phyloP scores from a whole-genome alignment of 208 protist genomes.

The Phytomonas francai region DNA sequence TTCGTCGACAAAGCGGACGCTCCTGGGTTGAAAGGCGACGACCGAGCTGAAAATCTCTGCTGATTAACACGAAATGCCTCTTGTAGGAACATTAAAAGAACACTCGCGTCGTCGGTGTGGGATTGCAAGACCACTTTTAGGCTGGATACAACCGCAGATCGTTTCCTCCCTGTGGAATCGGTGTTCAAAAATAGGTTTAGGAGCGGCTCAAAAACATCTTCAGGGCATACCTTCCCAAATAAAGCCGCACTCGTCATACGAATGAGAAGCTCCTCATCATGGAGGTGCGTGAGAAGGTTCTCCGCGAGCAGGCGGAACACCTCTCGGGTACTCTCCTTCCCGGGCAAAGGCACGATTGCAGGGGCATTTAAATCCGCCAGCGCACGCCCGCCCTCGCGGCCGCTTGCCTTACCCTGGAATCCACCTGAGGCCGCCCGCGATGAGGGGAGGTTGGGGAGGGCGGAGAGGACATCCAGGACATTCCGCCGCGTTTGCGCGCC shows the following conservation, averaged over 20 bases:
- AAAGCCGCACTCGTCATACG: conserved; percentile 55
- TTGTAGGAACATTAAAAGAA: conserved; percentile 28
- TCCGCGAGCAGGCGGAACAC: conserved; percentile 60
- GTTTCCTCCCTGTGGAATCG: conserved; percentile 38
- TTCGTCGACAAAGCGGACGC: not conserved
- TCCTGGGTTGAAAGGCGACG: not conserved
- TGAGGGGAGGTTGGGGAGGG: conserved; percentile 33
- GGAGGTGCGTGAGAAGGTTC: conserved; percentile 59
- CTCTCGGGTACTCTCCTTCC: conserved; percentile 25
- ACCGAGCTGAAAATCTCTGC: not conserved
- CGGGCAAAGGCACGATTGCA: not conserved
- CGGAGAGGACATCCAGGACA: conserved; percentile 60
- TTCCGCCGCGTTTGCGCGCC: conserved; percentile 42
- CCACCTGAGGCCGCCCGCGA: no score
- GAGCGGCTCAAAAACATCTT: conserved; percentile 64
- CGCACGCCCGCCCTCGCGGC: not conserved
- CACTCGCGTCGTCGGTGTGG: conserved; percentile 28
- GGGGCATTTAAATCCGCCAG: not conserved
- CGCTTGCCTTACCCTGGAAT: not conserved
- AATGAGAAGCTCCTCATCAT: conserved; percentile 71
- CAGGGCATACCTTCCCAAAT: conserved; percentile 69
- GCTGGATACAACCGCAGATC: conserved; percentile 35
- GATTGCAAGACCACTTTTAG: conserved; percentile 41
- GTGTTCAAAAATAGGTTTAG: conserved; percentile 39
- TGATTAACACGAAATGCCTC: conserved; percentile 14